A percentile compares a stretch with the other conserved stretches of the same genome.
phyloP scores from a whole-genome alignment of 2,329 filamentous ascomycete genomes.

The Paecilomyces dactylethromorphus region DNA sequence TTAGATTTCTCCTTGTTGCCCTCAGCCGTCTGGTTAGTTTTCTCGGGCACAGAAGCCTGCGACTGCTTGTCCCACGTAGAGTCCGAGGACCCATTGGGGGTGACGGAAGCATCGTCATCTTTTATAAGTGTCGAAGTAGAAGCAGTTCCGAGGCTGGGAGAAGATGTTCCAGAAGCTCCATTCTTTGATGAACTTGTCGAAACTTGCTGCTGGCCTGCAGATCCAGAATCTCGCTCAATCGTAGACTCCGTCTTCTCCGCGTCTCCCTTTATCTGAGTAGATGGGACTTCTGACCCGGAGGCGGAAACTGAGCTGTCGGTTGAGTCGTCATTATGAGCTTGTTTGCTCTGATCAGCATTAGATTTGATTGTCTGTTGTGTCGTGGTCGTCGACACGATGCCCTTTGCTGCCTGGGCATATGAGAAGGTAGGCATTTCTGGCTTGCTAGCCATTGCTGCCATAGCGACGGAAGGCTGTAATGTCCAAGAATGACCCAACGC shows the following conservation, averaged over 20 bases:
- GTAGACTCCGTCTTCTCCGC: slow-evolving; percentile 30
- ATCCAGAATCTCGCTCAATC: slow-evolving; percentile 28
- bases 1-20: slow-evolving; percentile 48
- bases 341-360: slow-evolving; percentile 22
- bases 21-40: slow-evolving; percentile 31
- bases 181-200: slow-evolving; percentile 19
- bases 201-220: slow-evolving; percentile 17
- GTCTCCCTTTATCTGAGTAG: slow-evolving; percentile 43
- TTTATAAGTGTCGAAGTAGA: slow-evolving; percentile 50
- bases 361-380: slow-evolving; percentile 40
- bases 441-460: slow-evolving; percentile 36
- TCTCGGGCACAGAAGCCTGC: slow-evolving; percentile 59
- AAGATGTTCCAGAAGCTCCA: slow-evolving; percentile 38
- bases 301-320: slow-evolving; percentile 20
- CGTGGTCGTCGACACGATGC: slow-evolving; percentile 50
- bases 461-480: slow-evolving; percentile 18
- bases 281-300: slow-evolving; percentile 21
- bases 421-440: slow-evolving; percentile 62
- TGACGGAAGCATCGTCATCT: slow-evolving; percentile 56
- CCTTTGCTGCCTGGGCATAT: slow-evolving; percentile 92
- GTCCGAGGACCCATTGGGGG: slow-evolving; percentile 58
- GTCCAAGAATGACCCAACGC: background rate
- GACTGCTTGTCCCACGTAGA: slow-evolving; percentile 62
- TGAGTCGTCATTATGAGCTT: slow-evolving; percentile 24
- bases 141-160: slow-evolving; percentile 49